Base-by-base conservation (phyloP, 1,284 basidiomycete genomes). In the Microbotryum intermedium region DNA sequence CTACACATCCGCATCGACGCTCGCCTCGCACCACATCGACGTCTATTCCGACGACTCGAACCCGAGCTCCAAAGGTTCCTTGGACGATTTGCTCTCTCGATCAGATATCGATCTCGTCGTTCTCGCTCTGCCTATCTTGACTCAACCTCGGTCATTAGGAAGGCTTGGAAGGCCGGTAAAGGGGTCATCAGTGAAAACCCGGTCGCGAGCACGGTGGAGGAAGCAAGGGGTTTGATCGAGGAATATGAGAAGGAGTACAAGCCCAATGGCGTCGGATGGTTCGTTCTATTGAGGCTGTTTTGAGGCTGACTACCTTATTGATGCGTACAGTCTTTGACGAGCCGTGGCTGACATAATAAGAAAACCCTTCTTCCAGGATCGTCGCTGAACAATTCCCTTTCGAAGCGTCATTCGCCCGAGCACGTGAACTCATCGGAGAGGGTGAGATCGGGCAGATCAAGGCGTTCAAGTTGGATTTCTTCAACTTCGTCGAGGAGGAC, bases 151-250 rank as follows among this genome's bases (percentile, higher is more conserved):
- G 76, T 90, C 56, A 77, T 92, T 60, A 74, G 82, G 59, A 80
- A 80, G 68, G 72, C 72, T 2, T 67, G 74, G 58, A 60, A 71
- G 13, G 84, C 86, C 0, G 87, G 88, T 25, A 92, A 92, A 75
- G 86, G 90, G 69, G 88, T 92, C 53, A 73, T 92, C 58, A 86
- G 84, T 30, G 86, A 90, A 78, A 92, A 92, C 71, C 90, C 90
- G 7, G 79, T 91, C n/a, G 87, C 83, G 2, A 78, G 83, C 44
- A 83, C 85, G 68, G 83, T 90, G 34, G 77, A 78, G 42, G 75
- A 77, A 4, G 89, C 85, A 1, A 74, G 81, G 50, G 76, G 77
- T 60, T 78, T 90, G 42, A 84, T 92, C 70, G 76, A 79, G 47
- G 78, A 77, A 55, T 91, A 88, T 71, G 81, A 87, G 69, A 72